Evolutionary conservation across 805 yeast genomes (phyloP), one percentile per base, ranked within the genome.

Genomic region (Metschnikowia kunwiensis): DNA sequence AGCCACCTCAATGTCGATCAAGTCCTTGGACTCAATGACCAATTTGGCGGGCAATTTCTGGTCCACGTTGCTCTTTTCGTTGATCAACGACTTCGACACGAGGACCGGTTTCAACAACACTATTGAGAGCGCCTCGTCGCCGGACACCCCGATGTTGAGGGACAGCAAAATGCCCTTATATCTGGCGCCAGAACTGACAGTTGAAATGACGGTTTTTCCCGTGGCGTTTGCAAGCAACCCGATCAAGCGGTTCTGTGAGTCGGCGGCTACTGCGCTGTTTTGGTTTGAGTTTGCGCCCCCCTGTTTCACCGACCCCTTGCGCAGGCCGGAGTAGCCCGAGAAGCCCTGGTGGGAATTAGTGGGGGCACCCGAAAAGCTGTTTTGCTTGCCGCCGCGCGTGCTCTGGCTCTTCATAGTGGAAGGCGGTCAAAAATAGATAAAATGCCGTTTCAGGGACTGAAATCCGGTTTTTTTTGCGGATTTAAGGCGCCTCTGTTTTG

Each of bases 141-240:
- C 57, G 11, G 47, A 32, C 6, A 62, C 57, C 6, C 59, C 49
- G 20, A 64, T 54, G 27, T 65, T 65, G 14, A 74, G 68, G 8
- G 80, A 72, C 28, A 69, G 62, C 38, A 86, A 60, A 7, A 79
- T 53, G 14, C 95, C 95, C 15, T 63, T 58, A 49, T 77, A 72
- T 19, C 70, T 60, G 2, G 74, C 67, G 10, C 91, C 91, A 0
- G 85, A 72, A 17, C 75, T 60, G 1, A 81, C 76, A 3, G 87
- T 77, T 5, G 78, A 81, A 10, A 66, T 65, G 9, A 75, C 77
- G 20, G 64, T 62, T 20, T 73, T 65, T 13, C 95, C 67, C 27
- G 82, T 62, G 12, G 48, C 40, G 26, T 38, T 33, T 7, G 49
- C 49, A 27, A 49, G 38, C 37, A 48, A 43, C 11, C 32, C 21